A percentile compares a stretch with the other conserved stretches of the same genome.
Conservation (phyloP, 1,139 yeast species). For the Lipomyces yarrowii region DNA sequence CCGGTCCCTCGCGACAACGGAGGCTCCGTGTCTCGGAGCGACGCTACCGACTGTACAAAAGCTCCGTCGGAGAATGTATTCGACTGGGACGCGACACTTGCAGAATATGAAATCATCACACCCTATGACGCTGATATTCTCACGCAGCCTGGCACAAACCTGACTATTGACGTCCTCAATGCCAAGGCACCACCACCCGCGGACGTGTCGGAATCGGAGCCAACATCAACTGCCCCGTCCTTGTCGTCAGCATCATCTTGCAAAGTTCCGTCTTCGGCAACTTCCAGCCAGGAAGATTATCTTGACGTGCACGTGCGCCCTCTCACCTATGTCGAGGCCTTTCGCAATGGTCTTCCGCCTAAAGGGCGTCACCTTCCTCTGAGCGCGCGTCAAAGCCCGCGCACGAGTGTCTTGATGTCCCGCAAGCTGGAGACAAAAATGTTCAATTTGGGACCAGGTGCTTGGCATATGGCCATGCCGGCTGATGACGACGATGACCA, state of each 20-base stretch:
- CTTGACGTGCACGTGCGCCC: constrained; percentile 20
- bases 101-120: constrained; percentile 13
- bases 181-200: not conserved
- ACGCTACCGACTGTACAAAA: not conserved
- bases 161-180: constrained; percentile 6
- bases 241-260: not conserved
- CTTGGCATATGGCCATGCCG: constrained; percentile 1
- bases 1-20: not conserved
- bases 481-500: constrained; percentile 8
- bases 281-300: constrained; percentile 11
- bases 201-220: not conserved
- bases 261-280: not conserved
- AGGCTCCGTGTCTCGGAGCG: not conserved
- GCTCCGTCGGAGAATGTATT: constrained; percentile 4
- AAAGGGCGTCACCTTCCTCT: not conserved
- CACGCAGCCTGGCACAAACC: not conserved
- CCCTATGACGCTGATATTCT: constrained; percentile 15
- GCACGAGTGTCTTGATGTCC: constrained; percentile 1
- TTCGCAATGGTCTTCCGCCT: constrained; percentile 17
- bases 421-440: constrained; percentile 11
- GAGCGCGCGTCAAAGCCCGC: constrained; percentile 6
- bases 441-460: constrained; percentile 8
- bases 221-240: not conserved
- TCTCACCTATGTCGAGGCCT: constrained; percentile 22
- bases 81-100: constrained; percentile 4